Percentiles rank a stretch among this genome's conserved stretches.
These are phyloP conservation scores for Corynascus novoguineensis DNA, from an alignment of 495 filamentous ascomycete species.

Conservation along the genomic window DNA sequence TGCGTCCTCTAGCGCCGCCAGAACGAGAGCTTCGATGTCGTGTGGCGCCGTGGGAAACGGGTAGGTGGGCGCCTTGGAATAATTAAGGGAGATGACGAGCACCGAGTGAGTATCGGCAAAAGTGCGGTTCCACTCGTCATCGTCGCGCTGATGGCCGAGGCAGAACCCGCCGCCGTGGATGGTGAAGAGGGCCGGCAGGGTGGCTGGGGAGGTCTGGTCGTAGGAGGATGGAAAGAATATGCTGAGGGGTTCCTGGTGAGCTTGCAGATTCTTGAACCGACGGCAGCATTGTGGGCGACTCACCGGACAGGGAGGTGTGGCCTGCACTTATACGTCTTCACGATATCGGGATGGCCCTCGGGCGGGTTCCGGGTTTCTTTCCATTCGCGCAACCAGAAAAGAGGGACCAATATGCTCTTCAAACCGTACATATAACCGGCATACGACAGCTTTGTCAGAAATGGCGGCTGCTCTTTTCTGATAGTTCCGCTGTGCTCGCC, in stretches of 20 bases:
- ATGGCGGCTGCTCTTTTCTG: conserved; percentile 6
- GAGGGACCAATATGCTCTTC: conserved; percentile 3
- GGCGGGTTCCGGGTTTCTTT: conserved; percentile 24
- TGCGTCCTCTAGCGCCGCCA: conserved; percentile 32
- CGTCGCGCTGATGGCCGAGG: conserved; percentile 27
- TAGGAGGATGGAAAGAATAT: conserved; percentile 37
- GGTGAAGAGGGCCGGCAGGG: conserved; percentile 34
- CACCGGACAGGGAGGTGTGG: conserved; percentile 35
- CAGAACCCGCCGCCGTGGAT: conserved; percentile 39
- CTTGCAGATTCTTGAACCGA: not conserved
- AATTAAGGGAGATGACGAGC: conserved; percentile 36
- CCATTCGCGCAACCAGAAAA: conserved; percentile 19
- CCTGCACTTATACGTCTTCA: conserved; percentile 33
- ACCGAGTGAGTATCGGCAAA: conserved; percentile 29
- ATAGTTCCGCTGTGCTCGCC: not conserved
- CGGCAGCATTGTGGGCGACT: not conserved
- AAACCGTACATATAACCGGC: conserved; percentile 21
- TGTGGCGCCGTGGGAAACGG: conserved; percentile 31
- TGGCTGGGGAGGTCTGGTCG: conserved; percentile 25
- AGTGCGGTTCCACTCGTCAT: conserved; percentile 36
- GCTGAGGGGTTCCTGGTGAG: conserved; percentile 9
- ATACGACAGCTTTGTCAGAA: conserved; percentile 22
- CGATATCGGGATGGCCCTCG: conserved; percentile 22
- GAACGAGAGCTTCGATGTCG: conserved; percentile 34
- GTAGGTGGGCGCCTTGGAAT: conserved; percentile 32